These are phyloP conservation scores for Forsythia viridissima DNA, from an alignment of 257 asterid species.

Conservation along the genomic window DNA sequence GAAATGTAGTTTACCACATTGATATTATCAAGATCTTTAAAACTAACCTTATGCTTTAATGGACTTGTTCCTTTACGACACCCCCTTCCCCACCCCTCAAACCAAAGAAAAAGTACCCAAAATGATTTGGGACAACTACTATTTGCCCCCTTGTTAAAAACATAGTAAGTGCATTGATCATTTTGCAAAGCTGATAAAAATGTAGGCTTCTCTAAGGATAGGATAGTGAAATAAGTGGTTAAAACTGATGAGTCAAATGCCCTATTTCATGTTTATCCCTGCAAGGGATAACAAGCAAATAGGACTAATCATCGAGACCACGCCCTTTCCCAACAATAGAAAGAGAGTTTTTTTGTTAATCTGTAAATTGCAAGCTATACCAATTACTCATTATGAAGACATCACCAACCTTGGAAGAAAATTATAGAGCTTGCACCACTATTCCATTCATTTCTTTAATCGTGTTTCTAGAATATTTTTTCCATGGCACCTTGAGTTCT, in stretches of 20 bases:
- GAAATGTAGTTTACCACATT: not conserved
- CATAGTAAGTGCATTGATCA: not conserved
- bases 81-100: not conserved
- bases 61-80: not conserved
- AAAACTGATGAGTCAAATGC: not conserved
- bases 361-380: not conserved
- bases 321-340: not conserved
- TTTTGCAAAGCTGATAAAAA: not conserved
- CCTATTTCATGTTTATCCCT: not conserved
- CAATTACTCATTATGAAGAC: not conserved
- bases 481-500: no score
- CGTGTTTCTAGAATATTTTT: no score
- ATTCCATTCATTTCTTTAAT: no score
- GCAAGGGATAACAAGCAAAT: not conserved
- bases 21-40: conserved; percentile 6
- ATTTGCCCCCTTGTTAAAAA: not conserved
- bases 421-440: no score
- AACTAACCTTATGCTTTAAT: not conserved
- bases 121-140: not conserved
- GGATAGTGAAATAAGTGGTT: not conserved
- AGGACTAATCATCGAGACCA: not conserved
- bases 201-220: not conserved
- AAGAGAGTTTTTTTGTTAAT: not conserved
- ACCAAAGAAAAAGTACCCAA: not conserved
- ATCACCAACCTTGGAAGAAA: no score